Evolutionary conservation across 2,329 filamentous ascomycete genomes (phyloP), one percentile per base, ranked within the genome.

Genomic region (Hypoxylon sp.): DNA sequence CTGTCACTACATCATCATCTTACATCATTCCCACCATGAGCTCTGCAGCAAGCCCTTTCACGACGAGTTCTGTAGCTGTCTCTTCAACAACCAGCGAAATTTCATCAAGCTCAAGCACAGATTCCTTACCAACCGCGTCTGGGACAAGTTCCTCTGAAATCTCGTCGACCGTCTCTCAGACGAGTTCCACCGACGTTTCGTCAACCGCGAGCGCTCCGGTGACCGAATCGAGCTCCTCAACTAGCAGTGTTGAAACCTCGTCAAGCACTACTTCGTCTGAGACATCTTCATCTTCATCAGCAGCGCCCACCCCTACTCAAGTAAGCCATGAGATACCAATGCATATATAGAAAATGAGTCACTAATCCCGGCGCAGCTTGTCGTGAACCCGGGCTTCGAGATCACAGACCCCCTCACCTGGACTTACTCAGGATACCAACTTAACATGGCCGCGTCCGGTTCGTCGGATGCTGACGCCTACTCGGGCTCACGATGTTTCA

Each of bases 401-500:
- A 37, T 19, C 30, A 25, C 21, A 14, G 48, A 52, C 19, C 48
- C 48, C 30, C n/a, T 52, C 48, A 23, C 4, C 19, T 52, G 48
- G 48, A 52, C 48, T 14, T 52, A 14, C 8, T 16, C 21, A 51
- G 47, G 16, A 51, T 34, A 59, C 12, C 27, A 32, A 5, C 55
- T 59, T 8, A 23, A 59, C 25, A 0, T 32, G 14, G n/a, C 34
- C 25, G 29, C 46, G 8, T 46, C n/a, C 23, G 55, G 55, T 9
- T 59, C 55, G 6, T n/a, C 14, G 6, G 34, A 48, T 23, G 32
- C 45, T 5, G 55, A 59, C 16, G 45, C 55, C 21, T 59, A 19
- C 46, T 30, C 55, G 5, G 55, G 55, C 16, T 51, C 34, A 30
- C 55, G 55, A 32, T 59, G 46, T 12, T 59, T 59, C 34, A 45